Conservation (phyloP, 148 eudicot species). For the Camellia lanceoleosa region DNA sequence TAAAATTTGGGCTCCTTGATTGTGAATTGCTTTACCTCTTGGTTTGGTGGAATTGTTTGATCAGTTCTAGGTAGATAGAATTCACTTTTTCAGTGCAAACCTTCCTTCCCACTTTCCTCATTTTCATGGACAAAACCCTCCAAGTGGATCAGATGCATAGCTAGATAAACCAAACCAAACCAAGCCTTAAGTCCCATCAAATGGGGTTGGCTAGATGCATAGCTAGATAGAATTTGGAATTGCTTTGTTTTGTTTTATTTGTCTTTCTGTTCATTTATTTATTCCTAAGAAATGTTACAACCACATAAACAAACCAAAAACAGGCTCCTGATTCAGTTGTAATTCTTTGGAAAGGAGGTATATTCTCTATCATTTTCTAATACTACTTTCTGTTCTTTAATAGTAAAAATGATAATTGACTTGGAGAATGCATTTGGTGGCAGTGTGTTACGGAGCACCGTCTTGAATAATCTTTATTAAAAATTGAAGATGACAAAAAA, state of each 20-base stretch:
- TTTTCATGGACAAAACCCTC: neutral
- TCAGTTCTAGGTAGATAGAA: neutral
- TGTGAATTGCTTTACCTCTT: neutral
- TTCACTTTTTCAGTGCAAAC: neutral
- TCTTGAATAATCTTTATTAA: neutral
- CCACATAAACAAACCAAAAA: neutral
- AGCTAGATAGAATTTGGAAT: neutral
- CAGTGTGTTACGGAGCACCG: neutral
- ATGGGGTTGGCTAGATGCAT: neutral
- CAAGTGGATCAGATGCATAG: neutral
- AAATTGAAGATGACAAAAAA: neutral
- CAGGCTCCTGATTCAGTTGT: neutral
- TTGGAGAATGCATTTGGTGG: neutral
- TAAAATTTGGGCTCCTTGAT: neutral
- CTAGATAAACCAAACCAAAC: neutral
- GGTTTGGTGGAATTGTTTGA: neutral
- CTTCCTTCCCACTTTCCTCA: neutral
- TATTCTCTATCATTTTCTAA: neutral
- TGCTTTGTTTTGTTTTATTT: too few relatives aligned
- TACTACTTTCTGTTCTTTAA: neutral
- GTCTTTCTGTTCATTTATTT: neutral
- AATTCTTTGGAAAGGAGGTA: neutral
- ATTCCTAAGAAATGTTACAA: neutral
- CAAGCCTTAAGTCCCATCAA: too few relatives aligned
- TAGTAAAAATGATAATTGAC: neutral